Base-by-base conservation (phyloP, 164 flowering plant genomes). In the Magnolia changhungtana region DNA sequence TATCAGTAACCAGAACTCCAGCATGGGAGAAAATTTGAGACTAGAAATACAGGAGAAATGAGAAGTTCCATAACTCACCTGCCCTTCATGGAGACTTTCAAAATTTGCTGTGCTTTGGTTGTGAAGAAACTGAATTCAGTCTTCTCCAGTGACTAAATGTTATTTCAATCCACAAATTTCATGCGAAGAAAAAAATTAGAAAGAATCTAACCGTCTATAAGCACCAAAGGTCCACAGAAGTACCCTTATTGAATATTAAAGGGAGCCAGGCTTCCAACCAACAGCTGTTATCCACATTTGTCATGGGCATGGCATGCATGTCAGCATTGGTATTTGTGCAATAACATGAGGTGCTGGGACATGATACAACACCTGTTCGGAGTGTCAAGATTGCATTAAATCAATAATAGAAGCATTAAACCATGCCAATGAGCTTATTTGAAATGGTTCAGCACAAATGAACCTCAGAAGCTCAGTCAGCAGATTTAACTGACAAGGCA, bases 101-200 rank as follows among this genome's bases (percentile, higher is more conserved):
- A 94, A 94, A 85, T 94, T 86, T 75, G 95, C 96, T 75, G 98
- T 94, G 75, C 83, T 94, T 85, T 94, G 98, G 83, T 92, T 94
- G 86, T 94, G 98, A 81, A 94, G 94, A 85, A 91, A 94, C 74
- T 85, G 91, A 78, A 87, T 74, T 31, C 93, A 87, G 72, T 94
- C 95, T 63, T 91, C 95, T 84, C 98, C 98, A 82, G 91, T 84
- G 68, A 94, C 98, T 92, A 81, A 75, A 80, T 58, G 66, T 51
- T 16, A 74, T 73, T 72, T 14, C 29, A 82, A 77, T 3, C 20
- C 27, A 59, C 24, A 70, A 64, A 8, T 16, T 71, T 51, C 61
- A 70, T 29, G 69, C 37, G 23, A 19, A 49, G 55, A 52, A 58
- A 9, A 52, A 18, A 64, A 31, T 27, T 71, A 55, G 10, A 65